Evolutionary conservation across 2,329 filamentous ascomycete genomes (phyloP), one percentile per base, ranked within the genome.

Genomic region (Trichoderma koningii): DNA sequence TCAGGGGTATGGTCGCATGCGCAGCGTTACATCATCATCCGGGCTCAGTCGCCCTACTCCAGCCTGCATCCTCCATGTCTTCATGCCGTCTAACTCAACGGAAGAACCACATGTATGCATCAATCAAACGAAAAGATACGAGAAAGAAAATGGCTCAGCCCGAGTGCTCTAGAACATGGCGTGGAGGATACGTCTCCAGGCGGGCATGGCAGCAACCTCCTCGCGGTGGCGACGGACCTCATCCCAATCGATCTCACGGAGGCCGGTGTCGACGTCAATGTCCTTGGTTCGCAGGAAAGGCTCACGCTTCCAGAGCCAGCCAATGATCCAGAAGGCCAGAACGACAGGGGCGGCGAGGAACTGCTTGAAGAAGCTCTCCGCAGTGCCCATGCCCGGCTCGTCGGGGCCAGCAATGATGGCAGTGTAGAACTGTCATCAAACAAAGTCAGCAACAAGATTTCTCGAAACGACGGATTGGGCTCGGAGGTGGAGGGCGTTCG

Each of bases 241-340:
- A 12, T 88, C 86, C 85, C 85, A 89, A 73, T 90, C 83, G 65
- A 89, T 81, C 75, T 87, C 83, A 68, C 88, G 83, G 65, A 88
- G 83, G 59, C 87, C 88, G 63, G 82, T 83, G 73, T 91, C 88
- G 63, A 91, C 81, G 70, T 91, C 88, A 69, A 92, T 90, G 67
- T 90, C 78, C 41, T 79, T 73, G 1, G 83, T 79, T 42, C 75
- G 80, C 66, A 88, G 78, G 83, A 85, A 89, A 23, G 83, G 83
- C 55, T 80, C 75, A 55, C 86, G 79, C 81, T 91, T 91, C 88
- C 88, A 91, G 67, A 85, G 52, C 73, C 84, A 90, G 3, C 87
- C 86, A 56, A 78, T 71, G 50, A 78, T 68, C 82, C 84, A 87
- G 77, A 87, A 87, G 69, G 76, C 66, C 19, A 86, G 70, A 61